phyloP scores from a whole-genome alignment of 2,329 filamentous ascomycete species.

The Gyromitra esculenta region DNA sequence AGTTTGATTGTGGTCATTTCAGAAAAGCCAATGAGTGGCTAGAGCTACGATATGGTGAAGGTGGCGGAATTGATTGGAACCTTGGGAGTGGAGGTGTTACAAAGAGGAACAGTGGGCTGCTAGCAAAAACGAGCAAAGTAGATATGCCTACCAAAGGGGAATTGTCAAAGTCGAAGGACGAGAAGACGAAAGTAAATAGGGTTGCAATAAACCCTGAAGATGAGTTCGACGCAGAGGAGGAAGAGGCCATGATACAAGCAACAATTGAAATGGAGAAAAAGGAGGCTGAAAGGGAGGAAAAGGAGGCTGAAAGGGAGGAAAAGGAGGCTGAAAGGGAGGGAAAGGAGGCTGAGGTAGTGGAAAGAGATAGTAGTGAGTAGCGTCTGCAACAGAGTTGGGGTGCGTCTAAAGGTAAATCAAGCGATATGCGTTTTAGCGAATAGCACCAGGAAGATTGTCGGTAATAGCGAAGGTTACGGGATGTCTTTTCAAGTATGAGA shows the following conservation, averaged over 20 bases:
- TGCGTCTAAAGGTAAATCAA: too few relatives aligned
- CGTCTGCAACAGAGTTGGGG: too few relatives aligned
- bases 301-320: neutral
- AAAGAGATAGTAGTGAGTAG: too few relatives aligned
- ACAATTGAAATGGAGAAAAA: conserved; percentile 37
- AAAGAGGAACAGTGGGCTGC: neutral
- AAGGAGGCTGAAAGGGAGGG: neutral
- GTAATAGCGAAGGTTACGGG: too few relatives aligned
- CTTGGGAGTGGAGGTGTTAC: conserved; percentile 10
- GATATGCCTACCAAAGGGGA: neutral
- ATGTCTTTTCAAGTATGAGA: too few relatives aligned
- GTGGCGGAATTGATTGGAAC: conserved; percentile 86
- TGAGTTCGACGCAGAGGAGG: conserved; percentile 51
- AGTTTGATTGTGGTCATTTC: conserved; percentile 83
- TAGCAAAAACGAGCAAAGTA: neutral
- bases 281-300: neutral
- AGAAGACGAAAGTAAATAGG: neutral
- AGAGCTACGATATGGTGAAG: conserved; percentile 77
- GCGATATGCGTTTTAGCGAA: too few relatives aligned
- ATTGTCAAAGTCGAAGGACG: neutral
- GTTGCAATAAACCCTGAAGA: conserved; percentile 19
- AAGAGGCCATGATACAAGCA: conserved; percentile 53
- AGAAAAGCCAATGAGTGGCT: conserved; percentile 87
- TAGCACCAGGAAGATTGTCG: too few relatives aligned
- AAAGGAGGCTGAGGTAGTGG: neutral